Evolutionary conservation across 2,329 filamentous ascomycete species (phyloP), one percentile per base, ranked within the genome.

Genomic region (Fusarium marasasianum): DNA sequence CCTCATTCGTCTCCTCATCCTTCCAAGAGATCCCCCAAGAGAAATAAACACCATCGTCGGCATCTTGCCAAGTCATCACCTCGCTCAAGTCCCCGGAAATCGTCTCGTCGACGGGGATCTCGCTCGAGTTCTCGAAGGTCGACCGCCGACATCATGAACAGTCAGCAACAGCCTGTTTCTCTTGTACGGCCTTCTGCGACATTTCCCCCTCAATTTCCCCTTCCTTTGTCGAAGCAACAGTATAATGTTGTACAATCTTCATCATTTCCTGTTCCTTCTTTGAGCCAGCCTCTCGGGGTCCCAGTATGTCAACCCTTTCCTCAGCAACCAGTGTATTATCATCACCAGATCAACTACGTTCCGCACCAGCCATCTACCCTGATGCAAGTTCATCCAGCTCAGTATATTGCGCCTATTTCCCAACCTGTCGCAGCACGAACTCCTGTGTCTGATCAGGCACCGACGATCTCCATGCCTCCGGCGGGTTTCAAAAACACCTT

Each of bases 271-370:
- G 59, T 73, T 14, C 59, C 77, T 54, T 44, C 61, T 68, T 44
- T 66, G 45, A 66, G 54, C 29, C 71, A 59, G 31, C 37, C 63
- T 58, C 69, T 72, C 61, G 58, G 66, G 44, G 56, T 53, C 35
- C 53, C 71, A 47, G 64, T 63, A 38, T 57, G 66, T 57, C 69
- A 69, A 29, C 54, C 43, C n/a, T 73, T 72, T 38, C 55, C 43
- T 35, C 76, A 72, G 38, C 76, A 77, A 53, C 72, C 67, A 54
- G 41, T 77, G 55, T 78, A 76, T 40, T 77, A 76, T 35, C 77
- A 76, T 31, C 53, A 40, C 45, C 76, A 62, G 29, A 24, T 77
- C 63, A 70, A 63, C 63, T 73, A 70, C 66, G 64, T 76, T 38
- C 61, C 65, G n/a, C 43, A 40, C 38, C 65, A 59, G 15, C 40